A percentile compares a stretch with the other conserved stretches of the same genome.
These are phyloP conservation scores for Huntiella abstrusa DNA, from an alignment of 2,329 filamentous ascomycete genomes.

Conservation along the genomic window DNA sequence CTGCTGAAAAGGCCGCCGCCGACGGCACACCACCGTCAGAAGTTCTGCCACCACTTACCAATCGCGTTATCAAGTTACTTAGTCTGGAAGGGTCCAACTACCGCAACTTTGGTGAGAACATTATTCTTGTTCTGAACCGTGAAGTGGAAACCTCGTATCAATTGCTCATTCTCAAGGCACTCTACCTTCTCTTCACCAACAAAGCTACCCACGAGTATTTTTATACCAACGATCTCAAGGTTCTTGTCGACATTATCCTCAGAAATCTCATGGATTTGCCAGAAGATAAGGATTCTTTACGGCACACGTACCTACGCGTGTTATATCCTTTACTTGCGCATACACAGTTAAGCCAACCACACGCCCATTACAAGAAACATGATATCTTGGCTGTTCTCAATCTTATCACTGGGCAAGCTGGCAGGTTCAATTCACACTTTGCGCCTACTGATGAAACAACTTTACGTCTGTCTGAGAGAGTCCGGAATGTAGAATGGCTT, in stretches of 20 bases:
- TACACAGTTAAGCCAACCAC: slow-evolving; percentile 65
- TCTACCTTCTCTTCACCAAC: slow-evolving; percentile 91
- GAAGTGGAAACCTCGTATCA: slow-evolving; percentile 90
- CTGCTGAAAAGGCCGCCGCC: slow-evolving; percentile 18
- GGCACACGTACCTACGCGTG: slow-evolving; percentile 89
- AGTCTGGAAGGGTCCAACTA: slow-evolving; percentile 63
- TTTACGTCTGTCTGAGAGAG: slow-evolving; percentile 55
- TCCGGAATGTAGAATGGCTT: slow-evolving; percentile 54
- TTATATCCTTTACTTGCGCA: slow-evolving; percentile 79
- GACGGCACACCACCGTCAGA: neutral
- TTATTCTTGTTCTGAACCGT: slow-evolving; percentile 85
- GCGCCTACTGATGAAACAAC: slow-evolving; percentile 68
- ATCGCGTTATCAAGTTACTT: slow-evolving; percentile 81
- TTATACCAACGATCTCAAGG: slow-evolving; percentile 90
- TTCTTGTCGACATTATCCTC: slow-evolving; percentile 87
- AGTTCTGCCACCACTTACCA: slow-evolving; percentile 43
- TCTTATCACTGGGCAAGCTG: slow-evolving; percentile 29
- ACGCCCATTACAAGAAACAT: slow-evolving; percentile 73
- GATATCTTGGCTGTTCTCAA: slow-evolving; percentile 62
- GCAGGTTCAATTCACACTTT: slow-evolving; percentile 52
- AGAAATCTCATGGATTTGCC: slow-evolving; percentile 92
- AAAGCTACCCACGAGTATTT: slow-evolving; percentile 90
- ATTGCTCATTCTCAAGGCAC: slow-evolving; percentile 83
- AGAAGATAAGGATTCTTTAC: slow-evolving; percentile 54
- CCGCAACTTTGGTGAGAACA: slow-evolving; percentile 93